Evolutionary conservation across 2,329 filamentous ascomycete species (phyloP).

Genomic region (Neurospora sp.): DNA sequence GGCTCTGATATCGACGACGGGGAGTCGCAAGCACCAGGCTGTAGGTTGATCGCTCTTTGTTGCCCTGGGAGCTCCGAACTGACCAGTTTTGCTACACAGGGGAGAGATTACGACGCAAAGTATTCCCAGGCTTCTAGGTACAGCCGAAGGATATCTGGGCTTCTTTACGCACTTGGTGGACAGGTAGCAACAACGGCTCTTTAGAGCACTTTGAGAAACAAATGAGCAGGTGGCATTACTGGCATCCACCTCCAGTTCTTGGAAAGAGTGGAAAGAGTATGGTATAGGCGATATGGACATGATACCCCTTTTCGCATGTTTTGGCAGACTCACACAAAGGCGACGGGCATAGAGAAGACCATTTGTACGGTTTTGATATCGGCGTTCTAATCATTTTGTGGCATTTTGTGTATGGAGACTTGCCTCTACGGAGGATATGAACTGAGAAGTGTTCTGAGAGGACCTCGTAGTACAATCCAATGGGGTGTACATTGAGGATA

Average conservation of each 20-base stretch:
- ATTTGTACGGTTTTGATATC: neutral
- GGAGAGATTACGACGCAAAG: slow-evolving; percentile 11
- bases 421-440: neutral
- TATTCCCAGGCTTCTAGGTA: slow-evolving; percentile 17
- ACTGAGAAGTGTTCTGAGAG: neutral
- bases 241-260: neutral
- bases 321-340: neutral
- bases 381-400: neutral
- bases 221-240: neutral
- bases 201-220: neutral
- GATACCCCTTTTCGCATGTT: neutral
- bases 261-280: neutral
- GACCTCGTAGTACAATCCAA: neutral
- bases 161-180: neutral
- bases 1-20: slow-evolving; percentile 13
- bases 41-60: slow-evolving; percentile 8
- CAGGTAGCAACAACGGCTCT: slow-evolving; percentile 16
- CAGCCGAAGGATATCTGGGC: neutral
- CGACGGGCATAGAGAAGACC: neutral
- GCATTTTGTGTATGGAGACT: slow-evolving; percentile 1
- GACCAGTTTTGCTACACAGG: slow-evolving; percentile 8
- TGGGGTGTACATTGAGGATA: neutral
- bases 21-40: slow-evolving; percentile 9
- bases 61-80: neutral
- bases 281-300: neutral